Conservation (phyloP, 202 grass and related monocot genomes). For the Bolboschoenoplectus hybrid region DNA sequence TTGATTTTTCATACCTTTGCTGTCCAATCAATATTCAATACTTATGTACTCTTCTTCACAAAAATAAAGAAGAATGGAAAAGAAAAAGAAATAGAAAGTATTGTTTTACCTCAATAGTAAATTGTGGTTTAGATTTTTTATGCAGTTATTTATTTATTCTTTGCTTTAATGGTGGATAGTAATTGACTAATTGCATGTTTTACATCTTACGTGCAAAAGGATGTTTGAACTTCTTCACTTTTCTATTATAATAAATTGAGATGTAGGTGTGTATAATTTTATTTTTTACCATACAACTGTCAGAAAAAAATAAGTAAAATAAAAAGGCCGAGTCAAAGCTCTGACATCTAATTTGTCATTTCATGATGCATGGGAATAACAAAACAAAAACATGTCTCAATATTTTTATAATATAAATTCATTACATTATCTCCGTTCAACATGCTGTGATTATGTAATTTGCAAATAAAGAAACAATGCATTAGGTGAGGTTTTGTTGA, state of each 20-base stretch:
- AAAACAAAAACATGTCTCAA: neutral
- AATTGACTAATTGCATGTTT: neutral
- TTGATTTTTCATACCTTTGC: too few relatives aligned
- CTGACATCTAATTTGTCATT: constrained; percentile 11
- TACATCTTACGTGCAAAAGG: neutral
- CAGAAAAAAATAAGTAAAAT: neutral
- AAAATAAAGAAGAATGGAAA: too few relatives aligned
- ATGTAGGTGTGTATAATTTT: too few relatives aligned
- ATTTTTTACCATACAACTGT: neutral
- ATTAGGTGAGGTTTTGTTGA: constrained; percentile 23
- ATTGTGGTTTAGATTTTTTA: neutral
- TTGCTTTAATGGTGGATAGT: neutral
- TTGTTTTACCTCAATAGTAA: neutral
- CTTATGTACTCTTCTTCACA: too few relatives aligned
- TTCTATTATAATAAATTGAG: neutral
- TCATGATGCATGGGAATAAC: neutral
- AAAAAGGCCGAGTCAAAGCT: neutral
- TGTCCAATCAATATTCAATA: too few relatives aligned
- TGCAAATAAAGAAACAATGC: neutral
- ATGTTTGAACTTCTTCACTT: neutral
- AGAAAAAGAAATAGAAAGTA: neutral
- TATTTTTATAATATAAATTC: constrained; percentile 5
- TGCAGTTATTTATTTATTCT: neutral
- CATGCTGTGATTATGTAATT: neutral
- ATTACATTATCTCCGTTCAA: neutral